Evolutionary conservation across 2,329 filamentous ascomycete genomes (phyloP).

Genomic region (Trichoderma sp.): DNA sequence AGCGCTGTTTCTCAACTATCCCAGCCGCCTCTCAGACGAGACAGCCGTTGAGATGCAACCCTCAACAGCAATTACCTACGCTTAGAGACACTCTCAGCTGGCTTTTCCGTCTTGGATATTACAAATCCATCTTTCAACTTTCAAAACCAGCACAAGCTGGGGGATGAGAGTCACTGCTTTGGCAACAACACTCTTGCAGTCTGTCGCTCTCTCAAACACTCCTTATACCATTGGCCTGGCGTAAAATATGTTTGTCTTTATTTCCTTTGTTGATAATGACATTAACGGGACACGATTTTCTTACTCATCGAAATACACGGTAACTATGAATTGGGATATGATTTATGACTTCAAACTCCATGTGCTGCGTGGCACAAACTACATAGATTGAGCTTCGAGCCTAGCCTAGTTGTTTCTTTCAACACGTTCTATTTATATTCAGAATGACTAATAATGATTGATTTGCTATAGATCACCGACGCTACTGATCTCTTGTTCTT

Average conservation of each 20-base stretch:
- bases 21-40: slow-evolving; percentile 17
- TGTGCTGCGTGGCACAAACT: slow-evolving; percentile 38
- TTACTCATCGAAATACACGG: background rate
- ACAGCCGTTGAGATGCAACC: slow-evolving; percentile 18
- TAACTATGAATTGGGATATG: slow-evolving; percentile 11
- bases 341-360: slow-evolving; percentile 26
- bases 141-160: background rate
- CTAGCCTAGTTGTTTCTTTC: slow-evolving; percentile 33
- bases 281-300: background rate
- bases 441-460: slow-evolving; percentile 46
- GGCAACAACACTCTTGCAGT: background rate
- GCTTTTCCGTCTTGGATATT: background rate
- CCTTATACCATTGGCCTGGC: background rate
- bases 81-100: background rate
- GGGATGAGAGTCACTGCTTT: background rate
- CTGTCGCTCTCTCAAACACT: background rate
- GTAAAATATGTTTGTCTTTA: background rate
- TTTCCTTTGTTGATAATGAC: background rate
- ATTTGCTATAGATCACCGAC: slow-evolving; percentile 50
- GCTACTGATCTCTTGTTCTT: slow-evolving; percentile 33
- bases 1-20: slow-evolving; percentile 42
- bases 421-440: slow-evolving; percentile 1
- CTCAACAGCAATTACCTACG: background rate
- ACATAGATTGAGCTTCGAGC: slow-evolving; percentile 38
- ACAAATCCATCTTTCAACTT: background rate